phyloP scores from a whole-genome alignment of 1,284 basidiomycete species.

The Xanthoconium separans region DNA sequence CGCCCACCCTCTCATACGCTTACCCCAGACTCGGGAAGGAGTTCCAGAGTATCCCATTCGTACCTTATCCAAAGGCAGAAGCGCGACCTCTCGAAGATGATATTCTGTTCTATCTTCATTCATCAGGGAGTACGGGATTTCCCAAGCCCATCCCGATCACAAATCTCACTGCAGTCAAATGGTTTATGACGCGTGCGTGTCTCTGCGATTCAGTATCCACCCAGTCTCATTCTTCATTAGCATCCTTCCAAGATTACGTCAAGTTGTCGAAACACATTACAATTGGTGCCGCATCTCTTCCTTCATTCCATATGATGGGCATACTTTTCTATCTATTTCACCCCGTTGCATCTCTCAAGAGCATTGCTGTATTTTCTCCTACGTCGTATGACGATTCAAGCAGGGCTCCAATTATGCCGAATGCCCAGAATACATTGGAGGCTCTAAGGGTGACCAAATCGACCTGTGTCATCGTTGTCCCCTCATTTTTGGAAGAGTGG shows the following conservation, averaged over 20 bases:
- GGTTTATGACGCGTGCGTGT: constrained; percentile 18
- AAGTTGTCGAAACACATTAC: neutral
- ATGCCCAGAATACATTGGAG: constrained; percentile 19
- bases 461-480: constrained; percentile 11
- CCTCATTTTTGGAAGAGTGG: constrained; percentile 25
- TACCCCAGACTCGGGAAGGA: constrained; percentile 35
- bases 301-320: constrained; percentile 22
- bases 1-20: constrained; percentile 27
- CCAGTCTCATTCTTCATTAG: constrained; percentile 5
- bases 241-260: constrained; percentile 7
- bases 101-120: constrained; percentile 23
- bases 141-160: constrained; percentile 30
- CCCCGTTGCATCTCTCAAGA: constrained; percentile 16
- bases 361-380: constrained; percentile 16
- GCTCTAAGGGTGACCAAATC: constrained; percentile 9
- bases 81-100: neutral
- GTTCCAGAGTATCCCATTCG: constrained; percentile 17
- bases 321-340: constrained; percentile 10
- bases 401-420: constrained; percentile 18
- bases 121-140: constrained; percentile 32
- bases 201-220: too few species aligned
- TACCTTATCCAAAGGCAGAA: constrained; percentile 23
- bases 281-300: constrained; percentile 13
- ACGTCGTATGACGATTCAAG: constrained; percentile 13
- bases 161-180: constrained; percentile 9